Evolutionary conservation across 306 rosid species (phyloP), one percentile per base, ranked within the genome.

Genomic region (Begonia peltatifolia): DNA sequence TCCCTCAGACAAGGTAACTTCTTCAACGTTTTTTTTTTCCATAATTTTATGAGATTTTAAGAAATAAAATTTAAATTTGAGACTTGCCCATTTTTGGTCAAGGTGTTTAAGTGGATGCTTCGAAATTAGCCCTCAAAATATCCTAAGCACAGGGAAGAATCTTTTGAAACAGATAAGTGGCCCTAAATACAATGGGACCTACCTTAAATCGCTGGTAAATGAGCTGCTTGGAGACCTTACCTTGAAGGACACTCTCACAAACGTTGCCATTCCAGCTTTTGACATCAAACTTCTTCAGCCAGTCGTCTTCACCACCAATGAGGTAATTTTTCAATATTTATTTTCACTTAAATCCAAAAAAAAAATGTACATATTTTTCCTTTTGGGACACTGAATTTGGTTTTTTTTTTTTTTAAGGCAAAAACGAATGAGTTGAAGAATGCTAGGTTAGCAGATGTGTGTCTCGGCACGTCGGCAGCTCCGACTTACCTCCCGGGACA

Each of bases 401-500:
- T 8, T 11, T 10, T 10, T 1, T 12, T 15, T 20, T 10, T 1
- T 12, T 15, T 13, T 11, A 11, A 76, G 76, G 79, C 79, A 14
- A 73, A 70, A 53, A 55, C 25, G 46, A 63, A 36, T 53, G 42
- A 55, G 3, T 15, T 53, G 53, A 76, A 61, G 48, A n/a, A 44
- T 44, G 48, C 48, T n/a, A 44, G 9, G 14, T 44, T 75, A 0
- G 56, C 71, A 35, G 81, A 75, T 56, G 42, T 67, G 6, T 75
- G 77, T 56, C 17, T 75, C 0, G 41, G 74, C 36, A 75, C 81
- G 14, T 75, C 81, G 0, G 81, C 81, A 23, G 81, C 81, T 20
- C 81, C 77, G 14, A 71, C 71, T 9, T 75, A 17, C 55, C 57
- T 75, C 11, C 81, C 81, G 0, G 56, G 74, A 9, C 77, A 75